Evolutionary conservation across 2,329 filamentous ascomycete species (phyloP), one percentile per base, ranked within the genome.

Genomic region (Rugonectria rugulosa): DNA sequence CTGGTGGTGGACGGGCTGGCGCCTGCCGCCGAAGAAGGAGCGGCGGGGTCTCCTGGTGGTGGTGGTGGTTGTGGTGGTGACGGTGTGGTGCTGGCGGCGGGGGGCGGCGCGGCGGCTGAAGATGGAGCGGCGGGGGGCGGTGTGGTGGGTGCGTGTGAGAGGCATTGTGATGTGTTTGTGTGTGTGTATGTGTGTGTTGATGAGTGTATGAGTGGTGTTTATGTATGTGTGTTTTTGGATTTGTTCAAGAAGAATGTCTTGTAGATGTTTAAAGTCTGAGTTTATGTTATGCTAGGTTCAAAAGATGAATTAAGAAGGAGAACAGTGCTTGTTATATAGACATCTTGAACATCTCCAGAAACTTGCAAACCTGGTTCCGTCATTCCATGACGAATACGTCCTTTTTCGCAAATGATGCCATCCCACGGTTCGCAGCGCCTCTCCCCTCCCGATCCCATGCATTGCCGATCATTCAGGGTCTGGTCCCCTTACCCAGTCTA

Each of bases 1-100:
- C 49, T 91, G 88, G 70, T 89, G 87, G 58, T 85, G 82, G 14
- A 77, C 75, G 3, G 76, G 2, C 71, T 66, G 11, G 75, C 75
- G 6, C 75, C 76, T 1, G 72, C 75, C n/a, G n/a, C n/a, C 59
- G 14, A 81, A 79, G 45, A 81, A 67, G 14, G 75, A 72, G 17
- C 71, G 72, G 54, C 76, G 79, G 55, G 72, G 77, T 44, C 74
- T 75, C 20, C 75, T 75, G 34, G 78, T 80, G 6, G 70, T 66
- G 69, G 75, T 78, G 6, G 75, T 78, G 17, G 75, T 78, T n/a
- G 60, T 72, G 32, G 72, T 75, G 40, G 71, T 71, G 42, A 66
- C 64, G 8, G 59, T 32, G 12, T 70, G 65, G 48, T 67, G 67
- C 41, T 59, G 65, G 46, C 53, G 66, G 55, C 63, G 66, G 3